Evolutionary conservation across 305 asterid species (phyloP).

Genomic region (Solanum hybrid): DNA sequence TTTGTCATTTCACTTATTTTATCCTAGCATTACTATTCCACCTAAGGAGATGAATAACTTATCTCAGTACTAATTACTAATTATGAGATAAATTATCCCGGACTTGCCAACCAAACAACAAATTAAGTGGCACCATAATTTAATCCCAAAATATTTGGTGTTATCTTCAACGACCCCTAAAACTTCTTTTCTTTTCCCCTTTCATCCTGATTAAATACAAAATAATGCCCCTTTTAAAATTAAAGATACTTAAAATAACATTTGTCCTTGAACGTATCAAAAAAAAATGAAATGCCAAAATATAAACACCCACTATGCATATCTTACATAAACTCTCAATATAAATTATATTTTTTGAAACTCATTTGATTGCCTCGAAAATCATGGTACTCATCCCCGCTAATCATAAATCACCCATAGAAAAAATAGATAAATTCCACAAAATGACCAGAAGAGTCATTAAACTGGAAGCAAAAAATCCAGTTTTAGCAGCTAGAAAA

Average conservation of each 20-base stretch:
- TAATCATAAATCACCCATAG: no score
- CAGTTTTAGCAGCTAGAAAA: not conserved
- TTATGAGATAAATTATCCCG: rapidly evolving
- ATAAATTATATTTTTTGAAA: not conserved
- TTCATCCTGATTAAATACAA: not conserved
- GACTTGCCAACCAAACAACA: not conserved
- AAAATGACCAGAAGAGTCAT: not conserved
- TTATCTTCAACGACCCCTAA: no score
- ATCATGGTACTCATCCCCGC: not conserved
- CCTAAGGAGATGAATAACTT: not conserved
- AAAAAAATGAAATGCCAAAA: not conserved
- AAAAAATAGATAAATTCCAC: not conserved
- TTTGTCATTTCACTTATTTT: not conserved
- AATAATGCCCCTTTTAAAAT: not conserved
- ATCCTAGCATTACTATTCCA: not conserved
- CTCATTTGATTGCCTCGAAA: not conserved
- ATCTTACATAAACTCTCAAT: not conserved
- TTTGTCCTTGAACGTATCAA: not conserved
- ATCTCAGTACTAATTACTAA: no score
- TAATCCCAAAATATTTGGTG: no score
- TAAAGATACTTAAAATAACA: not conserved
- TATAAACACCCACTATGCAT: not conserved
- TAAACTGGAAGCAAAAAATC: not conserved
- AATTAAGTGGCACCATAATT: not conserved
- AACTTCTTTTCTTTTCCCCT: not conserved